Evolutionary conservation across 495 filamentous ascomycete genomes (phyloP).

Genomic region (Jackrogersella multiformis): DNA sequence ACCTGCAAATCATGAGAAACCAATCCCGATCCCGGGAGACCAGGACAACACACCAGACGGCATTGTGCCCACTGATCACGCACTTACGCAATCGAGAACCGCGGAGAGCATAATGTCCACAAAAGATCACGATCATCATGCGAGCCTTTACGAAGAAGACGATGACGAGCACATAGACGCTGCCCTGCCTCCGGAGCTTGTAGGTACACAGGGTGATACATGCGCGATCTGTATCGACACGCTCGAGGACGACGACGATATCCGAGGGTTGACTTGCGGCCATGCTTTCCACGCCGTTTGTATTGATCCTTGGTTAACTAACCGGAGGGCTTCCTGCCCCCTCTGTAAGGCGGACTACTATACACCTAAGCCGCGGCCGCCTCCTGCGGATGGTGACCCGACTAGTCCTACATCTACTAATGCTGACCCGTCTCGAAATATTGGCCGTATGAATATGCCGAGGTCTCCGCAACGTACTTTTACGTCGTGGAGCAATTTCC

Average conservation of each 20-base stretch:
- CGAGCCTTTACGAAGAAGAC: constrained; percentile 69
- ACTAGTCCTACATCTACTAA: constrained; percentile 37
- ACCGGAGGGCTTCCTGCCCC: constrained; percentile 91
- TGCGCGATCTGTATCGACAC: constrained; percentile 97
- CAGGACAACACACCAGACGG: background rate
- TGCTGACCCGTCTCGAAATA: constrained; percentile 45
- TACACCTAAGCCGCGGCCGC: constrained; percentile 78
- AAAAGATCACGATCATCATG: constrained; percentile 33
- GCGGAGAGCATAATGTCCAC: constrained; percentile 25
- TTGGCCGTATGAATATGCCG: constrained; percentile 55
- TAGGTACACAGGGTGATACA: constrained; percentile 88
- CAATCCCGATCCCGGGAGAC: constrained; percentile 12
- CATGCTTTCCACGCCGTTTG: constrained; percentile 96
- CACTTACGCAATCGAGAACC: constrained; percentile 28
- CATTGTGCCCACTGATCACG: constrained; percentile 7
- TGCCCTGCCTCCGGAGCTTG: constrained; percentile 80
- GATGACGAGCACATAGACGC: constrained; percentile 87
- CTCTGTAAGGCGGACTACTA: constrained; percentile 98
- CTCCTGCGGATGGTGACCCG: constrained; percentile 48
- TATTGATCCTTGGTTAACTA: constrained; percentile 96
- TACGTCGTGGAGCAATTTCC: constrained; percentile 45
- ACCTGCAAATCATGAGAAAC: constrained; percentile 9
- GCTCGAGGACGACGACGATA: constrained; percentile 93
- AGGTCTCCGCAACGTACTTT: constrained; percentile 44
- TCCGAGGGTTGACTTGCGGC: constrained; percentile 90